A percentile compares a stretch with the other conserved stretches of the same genome.
phyloP scores from a whole-genome alignment of 257 asterid species.

The Dorcoceras hygrometricum region DNA sequence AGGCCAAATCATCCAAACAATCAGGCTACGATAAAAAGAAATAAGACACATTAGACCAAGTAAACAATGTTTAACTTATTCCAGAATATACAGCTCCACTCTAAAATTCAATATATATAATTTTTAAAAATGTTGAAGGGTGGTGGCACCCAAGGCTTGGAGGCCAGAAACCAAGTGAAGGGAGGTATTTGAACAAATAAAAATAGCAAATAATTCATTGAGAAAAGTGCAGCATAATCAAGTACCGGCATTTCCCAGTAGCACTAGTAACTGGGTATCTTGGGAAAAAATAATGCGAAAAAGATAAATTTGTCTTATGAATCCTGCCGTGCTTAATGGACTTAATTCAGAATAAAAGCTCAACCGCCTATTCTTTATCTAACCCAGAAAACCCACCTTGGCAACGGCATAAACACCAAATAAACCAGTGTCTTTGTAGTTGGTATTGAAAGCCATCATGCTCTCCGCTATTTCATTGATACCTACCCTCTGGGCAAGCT shows the following conservation, averaged over 20 bases:
- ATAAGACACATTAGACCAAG: constrained; percentile 6
- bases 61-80: not conserved
- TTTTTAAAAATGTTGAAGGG: not conserved
- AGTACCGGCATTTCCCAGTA: not conserved
- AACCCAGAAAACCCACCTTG: constrained; percentile 43
- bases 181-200: not conserved
- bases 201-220: not conserved
- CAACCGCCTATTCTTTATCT: not conserved
- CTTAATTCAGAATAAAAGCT: constrained; percentile 2
- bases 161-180: constrained; percentile 12
- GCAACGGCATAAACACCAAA: constrained; percentile 92
- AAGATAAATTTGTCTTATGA: no score
- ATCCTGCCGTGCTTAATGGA: not conserved
- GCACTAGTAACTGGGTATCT: not conserved
- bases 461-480: constrained; percentile 80
- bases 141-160: not conserved
- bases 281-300: not conserved
- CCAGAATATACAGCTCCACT: not conserved
- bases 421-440: constrained; percentile 87
- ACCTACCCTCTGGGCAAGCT: constrained; percentile 66
- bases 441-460: constrained; percentile 90
- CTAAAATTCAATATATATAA: not conserved
- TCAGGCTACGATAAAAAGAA: constrained; percentile 61
- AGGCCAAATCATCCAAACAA: constrained; percentile 74
- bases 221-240: not conserved